Base-by-base conservation (phyloP, 2,329 filamentous ascomycete genomes). In the Cryphonectria nitschkei region DNA sequence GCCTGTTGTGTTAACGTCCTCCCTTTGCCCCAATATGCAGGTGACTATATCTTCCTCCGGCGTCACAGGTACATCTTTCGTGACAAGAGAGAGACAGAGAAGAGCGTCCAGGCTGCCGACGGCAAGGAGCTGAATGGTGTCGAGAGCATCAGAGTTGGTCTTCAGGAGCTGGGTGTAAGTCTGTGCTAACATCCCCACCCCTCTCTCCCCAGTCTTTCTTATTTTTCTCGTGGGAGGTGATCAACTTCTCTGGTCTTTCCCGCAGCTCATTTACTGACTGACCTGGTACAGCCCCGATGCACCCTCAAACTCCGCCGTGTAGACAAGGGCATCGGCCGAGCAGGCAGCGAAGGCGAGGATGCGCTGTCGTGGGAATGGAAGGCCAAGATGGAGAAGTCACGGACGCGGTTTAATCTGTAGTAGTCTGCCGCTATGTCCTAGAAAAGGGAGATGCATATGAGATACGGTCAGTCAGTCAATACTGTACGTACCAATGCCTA, bases 331-430 rank as follows among this genome's bases (percentile, higher is more conserved):
- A 92, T 99, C 74, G 89, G 89, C 19, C 82, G 87, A 69, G 89
- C 89, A 9, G 89, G 89, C 26, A 90, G 89, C 76, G 86, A 90
- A 73, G 88, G 93, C 85, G 84, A 89, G 80, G 84, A 91, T 80
- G 93, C 94, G 52, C 88, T 94, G 75, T 93, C 97, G 78, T 98
- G 96, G 95, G 89, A 98, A 80, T 99, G 96, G 96, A 97, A 97
- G 83, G 92, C 93, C 14, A 90, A 90, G 79, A 97, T 96, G 91
- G 96, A 99, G 84, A 98, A 98, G 85, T 86, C 93, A 78, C 87
- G 96, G 77, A 98, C 95, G 75, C 91, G 93, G 79, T 99, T 98
- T 84, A 96, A 97, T 82, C 85, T 99, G 79, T 98, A 86, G 76
- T 50, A 16, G 34, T 41, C 29, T 46, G n/a, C 37, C 32, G 61